These are phyloP conservation scores for Mycena kentingensis DNA, from an alignment of 768 basidiomycete species.

Conservation along the genomic window DNA sequence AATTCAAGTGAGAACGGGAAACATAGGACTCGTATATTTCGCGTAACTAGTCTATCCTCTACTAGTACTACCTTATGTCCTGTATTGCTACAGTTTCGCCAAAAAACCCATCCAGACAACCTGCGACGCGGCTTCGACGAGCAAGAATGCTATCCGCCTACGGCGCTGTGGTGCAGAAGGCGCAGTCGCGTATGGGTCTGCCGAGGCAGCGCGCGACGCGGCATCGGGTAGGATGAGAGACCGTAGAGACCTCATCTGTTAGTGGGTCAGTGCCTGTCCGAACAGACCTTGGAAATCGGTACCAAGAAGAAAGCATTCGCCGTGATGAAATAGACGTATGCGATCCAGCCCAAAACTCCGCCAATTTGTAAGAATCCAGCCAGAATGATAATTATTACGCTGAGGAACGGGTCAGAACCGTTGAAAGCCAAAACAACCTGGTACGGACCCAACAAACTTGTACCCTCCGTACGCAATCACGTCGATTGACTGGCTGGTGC, in stretches of 20 bases:
- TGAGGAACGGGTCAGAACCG: slow-evolving; percentile 30
- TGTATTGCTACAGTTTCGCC: too few species aligned
- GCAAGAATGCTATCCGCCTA: slow-evolving; percentile 86
- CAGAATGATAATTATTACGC: slow-evolving; percentile 83
- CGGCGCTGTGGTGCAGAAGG: slow-evolving; percentile 72
- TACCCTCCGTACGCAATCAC: slow-evolving; percentile 93
- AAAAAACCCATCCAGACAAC: slow-evolving; percentile 84
- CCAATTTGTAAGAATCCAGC: slow-evolving; percentile 66
- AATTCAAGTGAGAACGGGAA: too few species aligned
- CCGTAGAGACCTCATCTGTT: slow-evolving; percentile 87
- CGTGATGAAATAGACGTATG: slow-evolving; percentile 84
- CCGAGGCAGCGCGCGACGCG: slow-evolving; percentile 38
- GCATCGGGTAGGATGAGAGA: slow-evolving; percentile 89
- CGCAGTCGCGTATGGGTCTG: slow-evolving; percentile 59
- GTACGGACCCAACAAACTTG: slow-evolving; percentile 94
- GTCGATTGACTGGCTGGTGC: slow-evolving; percentile 70
- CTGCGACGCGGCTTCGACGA: slow-evolving; percentile 82
- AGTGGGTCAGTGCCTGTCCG: neutral
- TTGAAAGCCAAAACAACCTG: neutral
- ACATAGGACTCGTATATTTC: too few species aligned
- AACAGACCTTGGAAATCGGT: slow-evolving; percentile 5
- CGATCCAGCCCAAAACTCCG: slow-evolving; percentile 61
- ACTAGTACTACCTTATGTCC: too few species aligned
- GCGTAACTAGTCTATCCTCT: too few species aligned
- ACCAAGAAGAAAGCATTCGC: slow-evolving; percentile 95